phyloP scores from a whole-genome alignment of 345 rosid genomes.

The Erucastrum elatum region DNA sequence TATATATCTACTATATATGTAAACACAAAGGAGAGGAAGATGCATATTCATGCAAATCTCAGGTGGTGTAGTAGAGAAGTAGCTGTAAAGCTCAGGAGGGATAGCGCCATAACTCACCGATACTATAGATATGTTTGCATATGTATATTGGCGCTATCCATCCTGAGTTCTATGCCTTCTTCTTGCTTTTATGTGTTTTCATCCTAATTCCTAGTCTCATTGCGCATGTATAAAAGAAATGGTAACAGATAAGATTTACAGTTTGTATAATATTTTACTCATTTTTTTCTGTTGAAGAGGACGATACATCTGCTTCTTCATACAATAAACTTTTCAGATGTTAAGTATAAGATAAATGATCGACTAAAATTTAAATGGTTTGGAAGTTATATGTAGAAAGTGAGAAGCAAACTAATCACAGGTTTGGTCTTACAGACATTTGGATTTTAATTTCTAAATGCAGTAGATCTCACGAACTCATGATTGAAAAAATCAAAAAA shows the following conservation, averaged over 20 bases:
- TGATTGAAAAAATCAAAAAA: too few relatives aligned
- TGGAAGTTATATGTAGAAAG: too few relatives aligned
- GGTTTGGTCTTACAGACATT: background rate
- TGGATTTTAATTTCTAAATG: background rate
- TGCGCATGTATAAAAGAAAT: too few relatives aligned
- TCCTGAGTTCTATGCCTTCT: slow-evolving; percentile 35
- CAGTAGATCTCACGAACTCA: background rate
- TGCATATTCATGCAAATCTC: slow-evolving; percentile 25
- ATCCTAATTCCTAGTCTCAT: too few relatives aligned
- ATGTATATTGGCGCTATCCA: slow-evolving; percentile 30
- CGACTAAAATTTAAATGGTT: too few relatives aligned
- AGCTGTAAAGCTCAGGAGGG: slow-evolving; percentile 37
- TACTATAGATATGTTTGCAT: background rate
- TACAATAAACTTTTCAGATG: too few relatives aligned
- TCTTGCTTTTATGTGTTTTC: slow-evolving; percentile 3
- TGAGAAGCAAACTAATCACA: background rate
- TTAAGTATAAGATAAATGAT: too few relatives aligned
- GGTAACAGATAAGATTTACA: background rate
- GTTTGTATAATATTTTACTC: too few relatives aligned
- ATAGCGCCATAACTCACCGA: slow-evolving; percentile 26
- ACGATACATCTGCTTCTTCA: too few relatives aligned
- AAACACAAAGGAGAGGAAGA: background rate
- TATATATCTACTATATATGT: background rate
- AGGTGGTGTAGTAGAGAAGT: slow-evolving; percentile 18
- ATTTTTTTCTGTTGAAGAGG: too few relatives aligned